Evolutionary conservation across 2,329 filamentous ascomycete species (phyloP).

Genomic region (Leptographium procerum): DNA sequence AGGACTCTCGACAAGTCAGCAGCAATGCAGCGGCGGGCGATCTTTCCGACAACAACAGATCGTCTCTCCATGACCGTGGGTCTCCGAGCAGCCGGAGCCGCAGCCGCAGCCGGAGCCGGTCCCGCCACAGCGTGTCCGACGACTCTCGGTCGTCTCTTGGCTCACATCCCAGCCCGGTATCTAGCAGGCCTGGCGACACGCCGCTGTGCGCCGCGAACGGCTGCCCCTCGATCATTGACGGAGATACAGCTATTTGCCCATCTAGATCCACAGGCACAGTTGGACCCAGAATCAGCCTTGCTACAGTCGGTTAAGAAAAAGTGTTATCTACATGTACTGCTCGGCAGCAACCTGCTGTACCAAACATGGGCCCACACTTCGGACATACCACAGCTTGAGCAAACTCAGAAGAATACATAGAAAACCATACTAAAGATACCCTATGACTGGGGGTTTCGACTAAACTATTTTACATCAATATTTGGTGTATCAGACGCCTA

Average conservation of each 20-base stretch:
- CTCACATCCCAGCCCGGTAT: background rate
- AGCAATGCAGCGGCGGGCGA: background rate
- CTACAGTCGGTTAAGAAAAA: background rate
- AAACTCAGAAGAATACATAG: too few relatives aligned
- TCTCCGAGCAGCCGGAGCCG: constrained; percentile 5
- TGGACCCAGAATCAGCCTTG: background rate
- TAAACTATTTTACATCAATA: too few relatives aligned
- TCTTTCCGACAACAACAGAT: background rate
- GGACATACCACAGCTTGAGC: too few relatives aligned
- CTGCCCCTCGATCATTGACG: background rate
- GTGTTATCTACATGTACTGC: too few relatives aligned
- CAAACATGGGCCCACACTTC: too few relatives aligned
- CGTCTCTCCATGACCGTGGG: background rate
- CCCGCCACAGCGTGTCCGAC: constrained; percentile 1
- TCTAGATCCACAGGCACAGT: background rate
- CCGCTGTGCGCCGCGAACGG: background rate
- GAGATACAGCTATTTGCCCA: background rate
- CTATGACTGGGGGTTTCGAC: too few relatives aligned
- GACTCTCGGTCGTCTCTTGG: background rate
- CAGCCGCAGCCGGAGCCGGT: constrained; percentile 3
- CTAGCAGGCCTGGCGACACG: background rate
- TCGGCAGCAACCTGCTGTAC: too few relatives aligned
- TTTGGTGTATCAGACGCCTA: too few relatives aligned
- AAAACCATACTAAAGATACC: too few relatives aligned
- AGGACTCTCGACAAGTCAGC: constrained; percentile 18